Evolutionary conservation across 139 green algal species (phyloP).

Genomic region (Chloropicon primus): DNA sequence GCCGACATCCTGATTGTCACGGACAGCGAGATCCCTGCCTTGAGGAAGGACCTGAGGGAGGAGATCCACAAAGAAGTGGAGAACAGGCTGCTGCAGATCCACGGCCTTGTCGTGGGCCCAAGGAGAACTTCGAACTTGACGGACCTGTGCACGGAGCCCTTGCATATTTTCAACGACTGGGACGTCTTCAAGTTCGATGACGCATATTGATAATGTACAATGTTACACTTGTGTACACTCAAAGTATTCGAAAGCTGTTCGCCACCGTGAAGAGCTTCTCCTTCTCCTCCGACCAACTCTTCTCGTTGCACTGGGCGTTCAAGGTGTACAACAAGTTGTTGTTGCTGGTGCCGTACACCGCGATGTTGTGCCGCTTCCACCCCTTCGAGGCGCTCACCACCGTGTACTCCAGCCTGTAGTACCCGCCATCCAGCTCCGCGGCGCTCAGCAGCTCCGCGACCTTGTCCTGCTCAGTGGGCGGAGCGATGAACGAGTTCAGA

Average conservation of each 20-base stretch:
- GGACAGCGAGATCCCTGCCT: slow-evolving; percentile 69
- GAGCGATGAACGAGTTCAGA: too few relatives aligned
- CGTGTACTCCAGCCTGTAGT: neutral
- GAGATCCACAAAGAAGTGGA: slow-evolving; percentile 25
- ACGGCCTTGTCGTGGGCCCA: slow-evolving; percentile 61
- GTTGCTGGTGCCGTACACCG: neutral
- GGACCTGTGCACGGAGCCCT: slow-evolving; percentile 58
- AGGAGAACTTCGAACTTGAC: slow-evolving; percentile 48
- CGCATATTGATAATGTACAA: neutral
- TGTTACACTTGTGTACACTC: neutral
- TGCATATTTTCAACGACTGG: slow-evolving; percentile 31
- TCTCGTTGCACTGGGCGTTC: neutral
- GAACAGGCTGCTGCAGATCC: slow-evolving; percentile 63
- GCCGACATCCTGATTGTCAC: slow-evolving; percentile 89
- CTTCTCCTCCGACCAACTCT: neutral
- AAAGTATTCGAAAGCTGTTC: neutral
- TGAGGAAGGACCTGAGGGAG: slow-evolving; percentile 30
- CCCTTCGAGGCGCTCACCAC: neutral
- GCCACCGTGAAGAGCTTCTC: neutral
- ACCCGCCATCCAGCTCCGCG: neutral
- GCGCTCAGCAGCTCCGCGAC: neutral
- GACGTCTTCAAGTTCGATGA: slow-evolving; percentile 49
- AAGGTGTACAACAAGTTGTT: neutral
- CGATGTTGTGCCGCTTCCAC: neutral
- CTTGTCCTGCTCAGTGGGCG: too few relatives aligned